Conservation (phyloP, 192 early-diverging fungal species). For the Irineochytrium annulatum region DNA sequence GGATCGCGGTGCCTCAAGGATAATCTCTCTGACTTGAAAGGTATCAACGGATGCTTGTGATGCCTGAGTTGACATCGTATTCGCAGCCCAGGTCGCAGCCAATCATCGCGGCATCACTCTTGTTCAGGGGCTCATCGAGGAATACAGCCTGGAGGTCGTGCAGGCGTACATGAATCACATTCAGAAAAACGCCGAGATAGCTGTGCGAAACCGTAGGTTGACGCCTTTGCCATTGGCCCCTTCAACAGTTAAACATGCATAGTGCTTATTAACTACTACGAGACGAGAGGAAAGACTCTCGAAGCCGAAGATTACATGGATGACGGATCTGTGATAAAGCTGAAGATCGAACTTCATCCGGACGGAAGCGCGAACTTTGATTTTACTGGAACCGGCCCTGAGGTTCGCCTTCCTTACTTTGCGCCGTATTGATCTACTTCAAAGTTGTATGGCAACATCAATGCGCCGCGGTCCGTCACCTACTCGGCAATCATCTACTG, state of each 20-base stretch:
- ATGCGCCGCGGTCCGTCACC: constrained; percentile 67
- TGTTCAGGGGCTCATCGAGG: constrained; percentile 71
- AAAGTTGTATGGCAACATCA: constrained; percentile 86
- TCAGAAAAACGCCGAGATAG: constrained; percentile 78
- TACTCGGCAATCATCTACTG: constrained; percentile 97
- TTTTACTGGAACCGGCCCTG: constrained; percentile 83
- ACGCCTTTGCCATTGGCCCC: not conserved
- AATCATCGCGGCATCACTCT: constrained; percentile 90
- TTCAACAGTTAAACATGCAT: not conserved
- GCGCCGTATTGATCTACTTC: not conserved
- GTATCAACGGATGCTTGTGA: constrained; percentile 8
- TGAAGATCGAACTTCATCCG: constrained; percentile 70
- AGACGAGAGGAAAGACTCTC: constrained; percentile 35
- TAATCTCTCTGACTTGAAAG: constrained; percentile 88
- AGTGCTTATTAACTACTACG: constrained; percentile 62
- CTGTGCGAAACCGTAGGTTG: constrained; percentile 57
- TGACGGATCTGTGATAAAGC: constrained; percentile 78
- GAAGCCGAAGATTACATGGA: constrained; percentile 78
- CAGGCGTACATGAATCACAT: constrained; percentile 96
- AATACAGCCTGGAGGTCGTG: constrained; percentile 81
- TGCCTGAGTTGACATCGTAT: not conserved
- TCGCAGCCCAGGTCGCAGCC: constrained; percentile 88
- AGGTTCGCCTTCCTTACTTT: constrained; percentile 17
- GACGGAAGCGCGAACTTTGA: constrained; percentile 82
- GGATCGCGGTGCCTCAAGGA: constrained; percentile 87